phyloP scores from a whole-genome alignment of 179 eudicot genomes.

The Camellia oleifera region DNA sequence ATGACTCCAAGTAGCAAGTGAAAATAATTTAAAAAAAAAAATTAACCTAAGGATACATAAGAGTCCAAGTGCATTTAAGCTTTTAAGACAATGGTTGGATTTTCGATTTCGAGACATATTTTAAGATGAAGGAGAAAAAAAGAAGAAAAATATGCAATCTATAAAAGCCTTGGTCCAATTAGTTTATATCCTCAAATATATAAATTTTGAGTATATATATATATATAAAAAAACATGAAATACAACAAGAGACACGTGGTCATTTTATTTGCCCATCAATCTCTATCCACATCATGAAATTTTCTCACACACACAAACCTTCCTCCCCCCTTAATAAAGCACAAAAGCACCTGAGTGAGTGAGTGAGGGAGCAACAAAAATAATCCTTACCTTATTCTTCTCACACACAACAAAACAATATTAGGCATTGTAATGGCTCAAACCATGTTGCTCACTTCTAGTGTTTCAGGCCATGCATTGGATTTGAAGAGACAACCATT shows the following conservation, averaged over 20 bases:
- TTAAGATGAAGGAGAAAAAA: background rate
- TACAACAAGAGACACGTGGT: conserved; percentile 13
- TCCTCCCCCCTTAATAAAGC: background rate
- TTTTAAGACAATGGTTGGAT: no score
- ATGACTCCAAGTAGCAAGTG: no score
- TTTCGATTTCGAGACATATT: background rate
- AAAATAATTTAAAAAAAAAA: no score
- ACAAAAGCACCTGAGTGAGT: background rate
- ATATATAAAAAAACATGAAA: background rate
- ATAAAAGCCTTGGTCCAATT: background rate
- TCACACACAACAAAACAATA: background rate
- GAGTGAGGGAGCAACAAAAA: no score
- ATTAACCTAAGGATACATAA: no score
- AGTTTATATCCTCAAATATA: background rate
- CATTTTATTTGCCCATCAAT: conserved; percentile 18
- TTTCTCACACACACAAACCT: conserved; percentile 4
- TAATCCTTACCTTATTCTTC: background rate
- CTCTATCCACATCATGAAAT: conserved; percentile 10
- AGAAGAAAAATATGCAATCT: background rate
- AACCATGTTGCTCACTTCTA: conserved; percentile 56
- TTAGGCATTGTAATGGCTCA: conserved; percentile 49
- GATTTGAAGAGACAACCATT: conserved; percentile 41
- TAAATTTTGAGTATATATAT: no score
- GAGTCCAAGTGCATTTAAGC: no score
- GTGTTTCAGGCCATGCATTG: conserved; percentile 34